Evolutionary conservation across 192 early-diverging fungal genomes (phyloP), one percentile per base, ranked within the genome.

Genomic region (Thoreauomyces humboldtii): DNA sequence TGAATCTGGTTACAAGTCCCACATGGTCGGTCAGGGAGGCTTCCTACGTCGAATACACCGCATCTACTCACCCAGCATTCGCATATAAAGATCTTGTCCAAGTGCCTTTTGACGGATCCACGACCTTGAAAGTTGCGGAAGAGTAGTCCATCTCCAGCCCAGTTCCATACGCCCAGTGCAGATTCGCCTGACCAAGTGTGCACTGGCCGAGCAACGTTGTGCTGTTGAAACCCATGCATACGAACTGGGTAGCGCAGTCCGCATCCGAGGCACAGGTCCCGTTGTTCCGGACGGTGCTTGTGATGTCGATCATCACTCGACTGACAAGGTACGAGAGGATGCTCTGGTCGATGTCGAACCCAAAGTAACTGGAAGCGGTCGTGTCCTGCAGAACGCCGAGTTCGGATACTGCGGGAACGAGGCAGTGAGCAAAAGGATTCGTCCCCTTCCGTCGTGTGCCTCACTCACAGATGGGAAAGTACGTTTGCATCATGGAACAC

Each of bases 91-190:
- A 77, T 51, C 76, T 51, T 22, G 70, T 69, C 77, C 77, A 83
- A 17, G 81, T 74, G 1, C 46, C 61, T 31, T 73, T 71, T 9
- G 35, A 45, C n/a, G 72, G 45, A 71, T 77, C 73, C 1, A 73
- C 71, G 12, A 83, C 78, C n/a, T 71, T 64, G 48, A 61, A 83
- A n/a, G 31, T 36, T 9, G 48, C 33, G 7, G 48, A 59, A 1
- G 28, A 32, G 42, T 77, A 78, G 59, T 80, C 67, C 62, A 56
- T 73, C 38, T 76, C 68, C n/a, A 83, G 43, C 19, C 81, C 81
- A 15, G 76, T 74, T 2, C 77, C 74, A 51, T 80, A 83, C 1
- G 81, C 77, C 58, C 57, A 68, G 56, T 83, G 81, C 44, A 57
- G 59, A n/a, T 61, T 46, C 12, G 74, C 63, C 29, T 65, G 58